Base-by-base conservation (phyloP, 192 early-diverging fungal species). In the Coemansia interrupta region DNA sequence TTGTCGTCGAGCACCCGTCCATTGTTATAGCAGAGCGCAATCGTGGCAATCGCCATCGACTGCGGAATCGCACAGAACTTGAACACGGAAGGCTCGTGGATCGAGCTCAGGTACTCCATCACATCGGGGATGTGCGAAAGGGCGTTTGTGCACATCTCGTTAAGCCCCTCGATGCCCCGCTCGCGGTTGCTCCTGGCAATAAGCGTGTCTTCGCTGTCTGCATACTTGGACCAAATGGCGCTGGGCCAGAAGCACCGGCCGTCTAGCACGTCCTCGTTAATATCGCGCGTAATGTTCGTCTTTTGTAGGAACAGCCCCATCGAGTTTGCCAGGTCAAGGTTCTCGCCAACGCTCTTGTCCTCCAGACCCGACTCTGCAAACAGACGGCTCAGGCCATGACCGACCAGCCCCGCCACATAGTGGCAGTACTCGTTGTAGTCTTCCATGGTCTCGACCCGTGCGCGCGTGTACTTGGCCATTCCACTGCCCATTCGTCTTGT, bases 251-350 rank as follows among this genome's bases (percentile, higher is more conserved):
- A 99, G 54, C 85, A 82, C 52, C 97, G 80, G 2, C 90, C 90
- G 40, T 97, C 92, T 15, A 84, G 67, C 49, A 94, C 63, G 62
- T 99, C 97, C 63, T 95, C 92, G 61, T 89, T 73, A 64, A 89
- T 97, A 73, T 99, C 97, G 30, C 96, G 92, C 29, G 90, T 88
- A 50, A 99, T 99, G 70, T 99, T 99, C 36, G 89, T 88, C 83
- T 98, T 98, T 85, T 99, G 97, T 63, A 99, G 80, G 73, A 99
- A 98, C 50, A 92, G 81, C 28, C 97, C 97, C 95, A 99, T 98
- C 38, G 88, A 86, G 74, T 97, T 96, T 60, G 95, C 83, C 60
- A 84, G 67, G 18, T 69, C 73, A 23, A 68, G 80, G 11, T 76
- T 63, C 23, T 82, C 68, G n/a, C 78, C 68, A 14, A 87, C 56